Conservation (phyloP, 2,329 filamentous ascomycete species). For the Ascocoryne sarcoides region DNA sequence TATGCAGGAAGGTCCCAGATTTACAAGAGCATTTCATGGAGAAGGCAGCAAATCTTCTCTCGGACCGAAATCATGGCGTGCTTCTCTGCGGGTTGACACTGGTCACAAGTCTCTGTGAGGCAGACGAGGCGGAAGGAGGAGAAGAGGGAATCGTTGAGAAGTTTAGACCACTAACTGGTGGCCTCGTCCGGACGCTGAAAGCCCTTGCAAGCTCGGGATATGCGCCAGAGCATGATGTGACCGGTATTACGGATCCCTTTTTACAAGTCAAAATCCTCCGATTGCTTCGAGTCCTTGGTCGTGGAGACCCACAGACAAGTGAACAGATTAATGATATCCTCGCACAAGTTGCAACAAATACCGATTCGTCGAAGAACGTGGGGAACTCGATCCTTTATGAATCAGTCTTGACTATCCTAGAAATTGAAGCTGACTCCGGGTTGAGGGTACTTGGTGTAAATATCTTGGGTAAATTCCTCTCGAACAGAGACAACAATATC, state of each 20-base stretch:
- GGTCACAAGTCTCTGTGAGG: conserved; percentile 86
- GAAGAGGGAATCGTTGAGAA: conserved; percentile 84
- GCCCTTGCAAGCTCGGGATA: conserved; percentile 90
- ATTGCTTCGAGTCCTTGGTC: conserved; percentile 74
- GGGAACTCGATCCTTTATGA: conserved; percentile 98
- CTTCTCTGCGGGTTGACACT: conserved; percentile 86
- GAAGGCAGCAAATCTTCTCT: conserved; percentile 78
- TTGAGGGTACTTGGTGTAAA: conserved; percentile 92
- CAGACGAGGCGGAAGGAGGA: conserved; percentile 75
- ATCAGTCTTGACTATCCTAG: conserved; percentile 90
- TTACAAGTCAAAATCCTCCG: conserved; percentile 93
- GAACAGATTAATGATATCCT: conserved; percentile 98
- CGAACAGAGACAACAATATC: conserved; percentile 99
- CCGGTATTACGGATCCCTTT: conserved; percentile 95
- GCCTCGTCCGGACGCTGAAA: conserved; percentile 84
- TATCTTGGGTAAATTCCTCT: conserved; percentile 93
- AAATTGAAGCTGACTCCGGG: conserved; percentile 95
- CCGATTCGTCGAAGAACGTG: conserved; percentile 95
- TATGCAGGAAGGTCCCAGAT: conserved; percentile 96
- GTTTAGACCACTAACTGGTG: conserved; percentile 78
- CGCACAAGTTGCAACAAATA: conserved; percentile 95
- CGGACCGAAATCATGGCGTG: conserved; percentile 93
- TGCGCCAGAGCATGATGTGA: conserved; percentile 95
- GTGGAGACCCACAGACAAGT: conserved; percentile 78
- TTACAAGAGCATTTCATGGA: conserved; percentile 95